Evolutionary conservation across 352 stramenopile species (phyloP), one percentile per base, ranked within the genome.

Genomic region (Globisporangium carolinianum): DNA sequence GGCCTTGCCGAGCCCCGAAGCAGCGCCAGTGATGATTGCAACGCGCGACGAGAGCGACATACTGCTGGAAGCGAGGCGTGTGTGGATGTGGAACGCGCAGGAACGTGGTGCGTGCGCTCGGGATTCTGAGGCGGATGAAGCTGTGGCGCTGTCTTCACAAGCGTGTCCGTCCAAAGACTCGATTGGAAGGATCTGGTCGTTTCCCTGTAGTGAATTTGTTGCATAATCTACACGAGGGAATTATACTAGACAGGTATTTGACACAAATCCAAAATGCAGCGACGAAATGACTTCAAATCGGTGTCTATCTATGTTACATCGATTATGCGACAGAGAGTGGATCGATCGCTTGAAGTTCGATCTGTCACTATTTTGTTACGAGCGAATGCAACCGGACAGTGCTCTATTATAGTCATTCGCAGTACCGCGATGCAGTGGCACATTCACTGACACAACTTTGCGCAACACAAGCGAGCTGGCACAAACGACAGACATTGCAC

Each of bases 1-100:
- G 32, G 94, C 93, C 32, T 85, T 81, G 10, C 96, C 96, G 9
- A 98, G 75, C n/a, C 96, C 96, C 10, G 91, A 98, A 48, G 91
- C 87, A 4, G 85, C 93, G 58, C 96, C 96, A 4, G 91, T 98
- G 39, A 98, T 80, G 62, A 98, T 68, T 10, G 89, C 94, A 53
- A 95, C 71, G 49, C 79, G 77, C 56, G 70, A 76, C 1, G 79
- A 65, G 32, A 95, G 67, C 43, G 81, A 53, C 79, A 90, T 91
- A 36, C 9, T 55, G 24, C 39, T n/a, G 55, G 18, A 47, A 37
- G n/a, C 6, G 45, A 14, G 10, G 32, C 12, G 24, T 42, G 42
- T 24, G 42, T 14, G 12, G 10, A 15, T 42, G 56, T 37, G 47
- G 24, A 32, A 32, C 24, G 24, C 24, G 24, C 24, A 32, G 24